Conservation (phyloP, 345 rosid genomes). For the Ceriops zippeliana region DNA sequence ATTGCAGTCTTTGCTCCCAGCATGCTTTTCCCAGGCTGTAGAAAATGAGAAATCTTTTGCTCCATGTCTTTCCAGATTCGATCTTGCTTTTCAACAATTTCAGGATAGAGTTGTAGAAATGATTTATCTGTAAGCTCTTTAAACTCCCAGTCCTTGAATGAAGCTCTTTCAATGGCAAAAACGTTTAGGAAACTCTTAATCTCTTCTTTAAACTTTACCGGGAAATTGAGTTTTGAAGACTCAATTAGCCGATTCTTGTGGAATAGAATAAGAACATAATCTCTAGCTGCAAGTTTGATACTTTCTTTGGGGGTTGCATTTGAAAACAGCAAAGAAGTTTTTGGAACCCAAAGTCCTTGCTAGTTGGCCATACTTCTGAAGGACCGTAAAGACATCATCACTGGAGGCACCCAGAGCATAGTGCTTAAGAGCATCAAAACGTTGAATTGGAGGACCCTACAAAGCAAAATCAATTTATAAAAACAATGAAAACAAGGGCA, state of each 20-base stretch:
- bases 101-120: constrained; percentile 44
- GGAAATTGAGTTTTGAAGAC: constrained; percentile 20
- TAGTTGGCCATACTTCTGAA: constrained; percentile 53
- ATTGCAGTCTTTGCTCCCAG: constrained; percentile 29
- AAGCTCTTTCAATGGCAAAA: constrained; percentile 48
- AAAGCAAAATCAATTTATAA: constrained; percentile 15
- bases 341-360: constrained; percentile 90
- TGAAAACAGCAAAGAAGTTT: constrained; percentile 40
- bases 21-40: constrained; percentile 29
- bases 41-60: constrained; percentile 11
- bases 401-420: constrained; percentile 46
- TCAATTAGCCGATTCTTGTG: constrained; percentile 38
- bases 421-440: constrained; percentile 60
- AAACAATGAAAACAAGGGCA: constrained; percentile 2
- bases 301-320: constrained; percentile 13
- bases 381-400: constrained; percentile 51
- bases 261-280: constrained; percentile 51
- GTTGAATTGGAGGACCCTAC: constrained; percentile 57
- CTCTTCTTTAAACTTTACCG: constrained; percentile 22
- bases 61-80: constrained; percentile 31
- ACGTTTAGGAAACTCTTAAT: constrained; percentile 31
- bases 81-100: constrained; percentile 42
- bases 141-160: constrained; percentile 52
- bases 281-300: constrained; percentile 38
- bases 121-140: constrained; percentile 40